phyloP scores from a whole-genome alignment of 495 filamentous ascomycete species.

The Aspergillus saccharolyticus region DNA sequence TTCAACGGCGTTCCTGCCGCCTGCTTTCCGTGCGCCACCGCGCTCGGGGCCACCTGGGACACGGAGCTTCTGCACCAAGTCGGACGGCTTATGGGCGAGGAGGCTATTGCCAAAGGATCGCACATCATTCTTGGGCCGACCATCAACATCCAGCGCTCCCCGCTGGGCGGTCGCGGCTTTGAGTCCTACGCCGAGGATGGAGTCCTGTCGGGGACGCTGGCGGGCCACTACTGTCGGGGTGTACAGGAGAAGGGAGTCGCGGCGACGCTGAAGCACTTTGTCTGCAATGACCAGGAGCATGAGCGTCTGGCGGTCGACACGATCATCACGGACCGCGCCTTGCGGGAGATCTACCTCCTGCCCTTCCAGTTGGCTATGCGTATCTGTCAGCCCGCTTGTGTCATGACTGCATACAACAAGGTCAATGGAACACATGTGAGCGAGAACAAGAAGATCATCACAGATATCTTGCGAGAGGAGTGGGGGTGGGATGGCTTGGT shows the following conservation, averaged over 20 bases:
- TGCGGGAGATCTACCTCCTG: conserved; percentile 73
- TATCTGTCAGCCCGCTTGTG: conserved; percentile 56
- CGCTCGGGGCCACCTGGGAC: conserved; percentile 69
- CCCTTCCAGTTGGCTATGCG: conserved; percentile 69
- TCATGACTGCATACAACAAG: conserved; percentile 76
- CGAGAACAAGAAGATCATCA: conserved; percentile 59
- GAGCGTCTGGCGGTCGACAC: conserved; percentile 63
- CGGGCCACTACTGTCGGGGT: conserved; percentile 61
- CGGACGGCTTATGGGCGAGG: conserved; percentile 60
- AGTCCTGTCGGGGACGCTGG: conserved; percentile 61
- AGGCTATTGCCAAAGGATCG: conserved; percentile 64
- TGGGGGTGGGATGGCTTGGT: conserved; percentile 66
- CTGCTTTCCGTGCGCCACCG: conserved; percentile 65
- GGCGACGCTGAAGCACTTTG: conserved; percentile 75
- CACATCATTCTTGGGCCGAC: conserved; percentile 71
- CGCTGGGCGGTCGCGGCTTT: conserved; percentile 72
- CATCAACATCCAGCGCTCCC: conserved; percentile 72
- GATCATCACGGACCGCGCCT: conserved; percentile 61
- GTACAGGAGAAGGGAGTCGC: conserved; percentile 67
- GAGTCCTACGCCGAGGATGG: conserved; percentile 80
- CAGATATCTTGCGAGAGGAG: conserved; percentile 61
- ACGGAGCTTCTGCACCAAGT: conserved; percentile 53
- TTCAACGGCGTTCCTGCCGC: conserved; percentile 65
- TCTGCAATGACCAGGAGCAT: conserved; percentile 77
- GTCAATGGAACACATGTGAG: conserved; percentile 67